Conservation (phyloP, 2,329 filamentous ascomycete species). For the Sporothrix variecibatus region DNA sequence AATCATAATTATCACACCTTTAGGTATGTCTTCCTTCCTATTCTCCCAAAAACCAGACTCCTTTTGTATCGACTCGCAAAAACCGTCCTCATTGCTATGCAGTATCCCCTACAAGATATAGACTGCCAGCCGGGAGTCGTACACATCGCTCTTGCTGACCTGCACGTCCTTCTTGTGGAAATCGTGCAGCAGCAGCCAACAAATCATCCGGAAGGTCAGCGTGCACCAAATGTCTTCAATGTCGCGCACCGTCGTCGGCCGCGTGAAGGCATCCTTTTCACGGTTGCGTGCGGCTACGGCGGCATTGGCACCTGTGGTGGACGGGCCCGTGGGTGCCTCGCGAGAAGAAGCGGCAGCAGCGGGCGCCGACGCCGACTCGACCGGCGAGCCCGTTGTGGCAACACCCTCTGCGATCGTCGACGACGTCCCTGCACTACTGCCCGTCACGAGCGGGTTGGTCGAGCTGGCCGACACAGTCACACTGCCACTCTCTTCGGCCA, state of each 20-base stretch:
- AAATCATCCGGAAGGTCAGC: constrained; percentile 60
- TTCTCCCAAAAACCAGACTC: neutral
- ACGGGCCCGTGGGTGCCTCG: neutral
- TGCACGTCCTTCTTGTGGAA: constrained; percentile 58
- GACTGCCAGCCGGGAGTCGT: constrained; percentile 57
- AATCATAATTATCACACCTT: neutral
- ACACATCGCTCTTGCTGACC: constrained; percentile 54
- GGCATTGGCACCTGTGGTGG: neutral
- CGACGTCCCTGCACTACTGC: neutral
- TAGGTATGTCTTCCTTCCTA: neutral
- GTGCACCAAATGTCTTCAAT: constrained; percentile 54
- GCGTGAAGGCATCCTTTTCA: neutral
- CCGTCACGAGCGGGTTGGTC: neutral
- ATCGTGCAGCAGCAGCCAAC: constrained; percentile 60
- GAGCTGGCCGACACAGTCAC: neutral
- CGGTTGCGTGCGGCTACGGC: neutral
- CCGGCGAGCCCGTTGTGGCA: neutral
- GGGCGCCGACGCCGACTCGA: neutral
- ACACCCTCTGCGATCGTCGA: neutral
- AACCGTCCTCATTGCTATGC: neutral
- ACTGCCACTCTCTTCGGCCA: neutral
- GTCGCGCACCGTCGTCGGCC: constrained; percentile 24
- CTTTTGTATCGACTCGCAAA: neutral
- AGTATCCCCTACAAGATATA: constrained; percentile 50
- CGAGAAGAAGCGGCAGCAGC: neutral